Conservation (phyloP, 2,329 filamentous ascomycete genomes). For the Stemphylium beticola region DNA sequence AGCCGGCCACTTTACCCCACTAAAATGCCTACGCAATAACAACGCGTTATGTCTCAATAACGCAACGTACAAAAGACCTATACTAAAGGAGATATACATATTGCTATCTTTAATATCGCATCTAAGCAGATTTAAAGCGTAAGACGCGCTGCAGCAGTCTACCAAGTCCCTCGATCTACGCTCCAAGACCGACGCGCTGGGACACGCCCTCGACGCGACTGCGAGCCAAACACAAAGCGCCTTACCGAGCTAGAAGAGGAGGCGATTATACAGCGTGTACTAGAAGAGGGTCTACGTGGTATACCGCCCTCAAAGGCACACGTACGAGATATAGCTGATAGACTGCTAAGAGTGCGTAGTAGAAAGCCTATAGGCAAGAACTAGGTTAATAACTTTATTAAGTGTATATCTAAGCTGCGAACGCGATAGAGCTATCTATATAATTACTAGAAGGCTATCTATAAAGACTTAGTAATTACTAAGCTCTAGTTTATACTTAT, state of each 20-base stretch:
- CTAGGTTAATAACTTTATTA: no score
- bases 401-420: no score
- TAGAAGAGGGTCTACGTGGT: constrained; percentile 7
- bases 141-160: constrained; percentile 3
- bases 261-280: constrained; percentile 16
- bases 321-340: constrained; percentile 3
- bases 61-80: neutral
- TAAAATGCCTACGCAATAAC: neutral
- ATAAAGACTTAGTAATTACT: no score
- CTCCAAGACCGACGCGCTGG: neutral
- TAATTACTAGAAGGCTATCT: no score
- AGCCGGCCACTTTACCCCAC: neutral
- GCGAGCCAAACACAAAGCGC: constrained; percentile 19
- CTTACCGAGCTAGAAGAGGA: constrained; percentile 23
- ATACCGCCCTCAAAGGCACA: neutral
- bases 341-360: no score
- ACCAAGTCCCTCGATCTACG: constrained; percentile 1
- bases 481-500: neutral
- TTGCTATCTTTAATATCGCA: constrained; percentile 9
- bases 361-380: no score
- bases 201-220: constrained; percentile 14
- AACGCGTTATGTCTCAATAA: constrained; percentile 10
- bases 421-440: no score
- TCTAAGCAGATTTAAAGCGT: neutral
- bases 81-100: constrained; percentile 8